phyloP scores from a whole-genome alignment of 441 rosid genomes.

The Manihot esculenta region DNA sequence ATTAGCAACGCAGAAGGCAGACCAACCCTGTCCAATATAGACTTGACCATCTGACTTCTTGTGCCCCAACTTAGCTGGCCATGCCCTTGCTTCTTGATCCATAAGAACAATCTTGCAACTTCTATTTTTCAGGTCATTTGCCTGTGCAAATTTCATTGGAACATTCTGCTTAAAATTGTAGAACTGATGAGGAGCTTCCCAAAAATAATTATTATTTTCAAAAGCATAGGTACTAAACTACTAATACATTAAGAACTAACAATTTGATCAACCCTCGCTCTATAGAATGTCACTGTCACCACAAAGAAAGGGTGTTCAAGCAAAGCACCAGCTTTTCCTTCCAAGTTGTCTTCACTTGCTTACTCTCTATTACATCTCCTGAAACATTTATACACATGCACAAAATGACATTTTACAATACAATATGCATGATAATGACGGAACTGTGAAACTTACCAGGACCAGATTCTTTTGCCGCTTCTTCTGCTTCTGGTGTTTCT shows the following conservation, averaged over 20 bases:
- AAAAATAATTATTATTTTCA: not conserved
- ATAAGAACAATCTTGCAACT: conserved; percentile 11
- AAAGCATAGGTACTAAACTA: not conserved
- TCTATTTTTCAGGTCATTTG: not conserved
- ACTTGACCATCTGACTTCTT: not conserved
- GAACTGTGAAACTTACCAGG: not conserved
- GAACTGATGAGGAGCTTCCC: not conserved
- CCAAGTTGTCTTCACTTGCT: not conserved
- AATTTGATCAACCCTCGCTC: not conserved
- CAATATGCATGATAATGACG: not conserved
- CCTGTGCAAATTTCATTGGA: conserved; percentile 3
- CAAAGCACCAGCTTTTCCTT: not conserved
- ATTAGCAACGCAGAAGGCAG: not conserved
- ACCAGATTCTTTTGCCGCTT: not conserved
- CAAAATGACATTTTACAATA: not conserved
- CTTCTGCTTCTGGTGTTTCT: not conserved
- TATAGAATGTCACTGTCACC: not conserved
- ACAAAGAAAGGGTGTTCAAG: conserved; percentile 1
- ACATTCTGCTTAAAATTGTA: conserved; percentile 5
- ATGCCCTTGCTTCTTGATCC: conserved; percentile 16
- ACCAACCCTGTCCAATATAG: conserved; percentile 3
- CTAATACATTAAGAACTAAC: not conserved
- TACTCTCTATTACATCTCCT: not conserved
- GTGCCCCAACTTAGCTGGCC: not conserved
- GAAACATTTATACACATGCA: not conserved